Percentiles rank a stretch among this genome's conserved stretches.
These are phyloP conservation scores for Aspergillus sp. DNA, from an alignment of 2,329 filamentous ascomycete species.

Conservation along the genomic window DNA sequence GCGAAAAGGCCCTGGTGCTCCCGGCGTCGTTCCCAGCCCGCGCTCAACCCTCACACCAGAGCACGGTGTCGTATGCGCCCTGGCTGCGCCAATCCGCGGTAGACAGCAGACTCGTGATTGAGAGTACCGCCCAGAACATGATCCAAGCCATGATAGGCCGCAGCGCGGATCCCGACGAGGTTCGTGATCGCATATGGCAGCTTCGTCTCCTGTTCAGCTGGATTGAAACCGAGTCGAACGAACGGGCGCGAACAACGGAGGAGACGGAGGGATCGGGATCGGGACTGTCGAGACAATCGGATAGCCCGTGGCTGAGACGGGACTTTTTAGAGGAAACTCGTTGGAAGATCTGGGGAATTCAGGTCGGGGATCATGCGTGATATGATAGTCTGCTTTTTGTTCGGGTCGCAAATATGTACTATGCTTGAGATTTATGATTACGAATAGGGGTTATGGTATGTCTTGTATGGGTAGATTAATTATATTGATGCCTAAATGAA, in stretches of 20 bases:
- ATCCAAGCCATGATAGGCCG: slow-evolving; percentile 31
- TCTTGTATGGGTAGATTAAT: neutral
- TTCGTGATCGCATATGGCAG: slow-evolving; percentile 61
- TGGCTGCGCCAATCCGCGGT: slow-evolving; percentile 62
- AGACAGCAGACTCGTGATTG: slow-evolving; percentile 70
- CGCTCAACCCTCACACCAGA: slow-evolving; percentile 40
- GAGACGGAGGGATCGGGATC: slow-evolving; percentile 35
- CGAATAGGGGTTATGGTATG: neutral
- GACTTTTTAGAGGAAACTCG: slow-evolving; percentile 42
- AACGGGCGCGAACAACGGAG: slow-evolving; percentile 28
- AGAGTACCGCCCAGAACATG: slow-evolving; percentile 43
- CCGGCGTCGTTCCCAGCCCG: slow-evolving; percentile 39
- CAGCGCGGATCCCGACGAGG: slow-evolving; percentile 42
- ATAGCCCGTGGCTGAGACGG: slow-evolving; percentile 38
- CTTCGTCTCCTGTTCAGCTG: slow-evolving; percentile 65
- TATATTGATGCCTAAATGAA: neutral
- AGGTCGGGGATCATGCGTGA: slow-evolving; percentile 18
- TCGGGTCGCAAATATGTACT: neutral
- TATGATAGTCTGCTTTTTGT: too few relatives aligned
- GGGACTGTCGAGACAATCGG: slow-evolving; percentile 16
- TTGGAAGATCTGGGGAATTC: slow-evolving; percentile 45
- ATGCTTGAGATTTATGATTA: neutral
- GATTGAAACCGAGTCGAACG: slow-evolving; percentile 48
- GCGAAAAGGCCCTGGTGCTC: slow-evolving; percentile 67
- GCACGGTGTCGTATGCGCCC: slow-evolving; percentile 45